These are phyloP conservation scores for Entomortierella chlamydospora DNA, from an alignment of 192 early-diverging fungal species.

Conservation along the genomic window DNA sequence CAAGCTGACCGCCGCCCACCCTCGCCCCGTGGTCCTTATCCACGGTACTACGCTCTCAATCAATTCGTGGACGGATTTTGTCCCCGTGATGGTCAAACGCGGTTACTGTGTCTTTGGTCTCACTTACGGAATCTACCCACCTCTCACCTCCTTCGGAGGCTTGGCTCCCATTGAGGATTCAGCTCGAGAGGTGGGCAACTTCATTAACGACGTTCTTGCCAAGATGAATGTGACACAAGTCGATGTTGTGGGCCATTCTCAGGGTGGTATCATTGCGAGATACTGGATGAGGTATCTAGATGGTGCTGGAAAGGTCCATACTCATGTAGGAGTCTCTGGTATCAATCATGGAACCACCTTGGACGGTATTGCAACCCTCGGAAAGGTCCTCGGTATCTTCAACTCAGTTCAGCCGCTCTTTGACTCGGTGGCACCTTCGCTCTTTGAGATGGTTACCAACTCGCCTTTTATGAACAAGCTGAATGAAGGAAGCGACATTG, in stretches of 20 bases:
- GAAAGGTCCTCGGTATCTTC: slow-evolving; percentile 20
- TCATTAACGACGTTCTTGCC: slow-evolving; percentile 25
- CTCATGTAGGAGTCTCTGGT: slow-evolving; percentile 26
- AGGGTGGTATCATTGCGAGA: slow-evolving; percentile 37
- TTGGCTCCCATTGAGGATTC: slow-evolving; percentile 27
- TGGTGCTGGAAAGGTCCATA: slow-evolving; percentile 31
- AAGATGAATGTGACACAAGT: slow-evolving; percentile 19
- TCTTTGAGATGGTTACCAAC: slow-evolving; percentile 22
- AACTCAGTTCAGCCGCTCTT: slow-evolving; percentile 2
- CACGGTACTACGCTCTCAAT: slow-evolving; percentile 20
- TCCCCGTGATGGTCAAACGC: slow-evolving; percentile 10
- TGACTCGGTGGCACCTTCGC: slow-evolving; percentile 20
- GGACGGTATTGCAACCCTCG: slow-evolving; percentile 6
- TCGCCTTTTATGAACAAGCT: background rate
- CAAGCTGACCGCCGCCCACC: slow-evolving; percentile 26
- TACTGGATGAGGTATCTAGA: slow-evolving; percentile 46
- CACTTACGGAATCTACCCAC: slow-evolving; percentile 18
- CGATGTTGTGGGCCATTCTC: slow-evolving; percentile 41
- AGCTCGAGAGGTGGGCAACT: slow-evolving; percentile 22
- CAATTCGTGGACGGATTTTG: slow-evolving; percentile 13
- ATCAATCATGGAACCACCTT: slow-evolving; percentile 45
- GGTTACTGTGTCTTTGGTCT: slow-evolving; percentile 39
- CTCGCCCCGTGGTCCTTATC: slow-evolving; percentile 29
- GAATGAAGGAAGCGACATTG: slow-evolving; percentile 10
- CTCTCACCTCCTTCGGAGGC: slow-evolving; percentile 12